phyloP scores from a whole-genome alignment of 2,329 filamentous ascomycete genomes.

The Chaetomiaceae sp. region DNA sequence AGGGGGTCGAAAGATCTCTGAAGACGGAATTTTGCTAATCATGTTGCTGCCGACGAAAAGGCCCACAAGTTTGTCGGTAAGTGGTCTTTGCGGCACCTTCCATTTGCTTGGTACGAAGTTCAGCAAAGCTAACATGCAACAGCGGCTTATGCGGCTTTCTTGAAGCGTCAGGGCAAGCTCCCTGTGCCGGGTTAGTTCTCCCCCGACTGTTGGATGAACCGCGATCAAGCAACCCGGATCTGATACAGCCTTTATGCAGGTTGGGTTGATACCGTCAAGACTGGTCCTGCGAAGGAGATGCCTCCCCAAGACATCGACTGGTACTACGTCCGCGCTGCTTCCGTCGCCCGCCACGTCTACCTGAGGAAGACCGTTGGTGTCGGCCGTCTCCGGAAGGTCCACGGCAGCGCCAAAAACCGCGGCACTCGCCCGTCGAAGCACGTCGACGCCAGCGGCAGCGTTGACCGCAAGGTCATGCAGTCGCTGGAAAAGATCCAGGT shows the following conservation, averaged over 20 bases:
- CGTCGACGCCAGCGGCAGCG: constrained; percentile 89
- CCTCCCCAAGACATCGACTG: constrained; percentile 98
- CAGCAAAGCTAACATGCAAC: constrained; percentile 74
- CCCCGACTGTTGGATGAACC: constrained; percentile 13
- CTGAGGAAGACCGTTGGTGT: constrained; percentile 99
- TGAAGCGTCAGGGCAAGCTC: constrained; percentile 93
- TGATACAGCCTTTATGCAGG: constrained; percentile 47
- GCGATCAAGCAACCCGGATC: constrained; percentile 1
- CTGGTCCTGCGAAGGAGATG: constrained; percentile 91
- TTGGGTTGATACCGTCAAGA: constrained; percentile 99
- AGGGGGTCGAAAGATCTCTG: constrained; percentile 70
- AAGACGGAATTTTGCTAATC: constrained; percentile 70
- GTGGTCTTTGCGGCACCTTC: constrained; percentile 3
- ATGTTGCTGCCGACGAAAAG: constrained; percentile 44
- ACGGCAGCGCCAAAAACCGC: constrained; percentile 97
- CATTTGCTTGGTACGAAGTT: neutral
- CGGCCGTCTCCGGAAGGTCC: constrained; percentile 92
- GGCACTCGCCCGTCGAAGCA: constrained; percentile 87
- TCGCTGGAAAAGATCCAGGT: constrained; percentile 99
- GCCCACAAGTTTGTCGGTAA: constrained; percentile 78
- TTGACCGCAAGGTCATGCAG: constrained; percentile 98
- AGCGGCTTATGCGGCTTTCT: constrained; percentile 76
- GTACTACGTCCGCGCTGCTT: constrained; percentile 87
- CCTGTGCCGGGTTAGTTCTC: constrained; percentile 72
- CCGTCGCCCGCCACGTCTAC: constrained; percentile 97